phyloP scores from a whole-genome alignment of 2,329 filamentous ascomycete genomes.

The Cordyceps cateniannulata region DNA sequence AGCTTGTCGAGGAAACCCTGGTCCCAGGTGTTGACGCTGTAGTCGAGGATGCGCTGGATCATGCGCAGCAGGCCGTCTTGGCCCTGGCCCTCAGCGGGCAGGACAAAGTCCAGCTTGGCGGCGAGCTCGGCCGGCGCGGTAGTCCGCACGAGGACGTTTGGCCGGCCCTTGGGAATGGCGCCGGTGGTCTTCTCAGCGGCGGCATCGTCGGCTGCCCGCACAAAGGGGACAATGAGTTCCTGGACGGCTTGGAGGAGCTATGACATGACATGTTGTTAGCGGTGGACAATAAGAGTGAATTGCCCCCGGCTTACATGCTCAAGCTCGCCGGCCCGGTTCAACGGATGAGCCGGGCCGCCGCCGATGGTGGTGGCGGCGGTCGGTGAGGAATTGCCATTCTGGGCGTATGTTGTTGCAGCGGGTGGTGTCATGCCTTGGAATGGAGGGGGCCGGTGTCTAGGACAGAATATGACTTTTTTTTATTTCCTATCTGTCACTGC shows the following conservation, averaged over 20 bases:
- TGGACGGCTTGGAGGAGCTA: constrained; percentile 65
- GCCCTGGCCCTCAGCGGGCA: constrained; percentile 54
- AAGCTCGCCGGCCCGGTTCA: constrained; percentile 21
- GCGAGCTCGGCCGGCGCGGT: constrained; percentile 52
- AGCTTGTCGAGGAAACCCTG: constrained; percentile 95
- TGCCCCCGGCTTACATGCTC: constrained; percentile 41
- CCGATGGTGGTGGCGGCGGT: neutral
- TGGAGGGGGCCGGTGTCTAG: neutral
- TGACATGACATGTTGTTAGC: neutral
- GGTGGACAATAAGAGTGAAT: neutral
- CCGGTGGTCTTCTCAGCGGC: constrained; percentile 45
- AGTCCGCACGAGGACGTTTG: constrained; percentile 58
- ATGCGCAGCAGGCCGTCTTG: constrained; percentile 69
- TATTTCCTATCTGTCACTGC: neutral
- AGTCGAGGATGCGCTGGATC: constrained; percentile 65
- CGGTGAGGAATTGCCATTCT: constrained; percentile 4
- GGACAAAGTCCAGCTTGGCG: constrained; percentile 49
- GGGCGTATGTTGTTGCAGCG: neutral
- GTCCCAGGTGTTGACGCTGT: constrained; percentile 98
- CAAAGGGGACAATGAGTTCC: constrained; percentile 62
- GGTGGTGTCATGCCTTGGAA: constrained; percentile 7
- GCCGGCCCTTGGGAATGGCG: constrained; percentile 34
- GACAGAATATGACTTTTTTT: neutral
- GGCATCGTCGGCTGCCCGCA: constrained; percentile 62
- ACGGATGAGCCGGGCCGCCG: neutral